Evolutionary conservation across 1,139 yeast species (phyloP).

Genomic region (Blastobotrys proliferans): DNA sequence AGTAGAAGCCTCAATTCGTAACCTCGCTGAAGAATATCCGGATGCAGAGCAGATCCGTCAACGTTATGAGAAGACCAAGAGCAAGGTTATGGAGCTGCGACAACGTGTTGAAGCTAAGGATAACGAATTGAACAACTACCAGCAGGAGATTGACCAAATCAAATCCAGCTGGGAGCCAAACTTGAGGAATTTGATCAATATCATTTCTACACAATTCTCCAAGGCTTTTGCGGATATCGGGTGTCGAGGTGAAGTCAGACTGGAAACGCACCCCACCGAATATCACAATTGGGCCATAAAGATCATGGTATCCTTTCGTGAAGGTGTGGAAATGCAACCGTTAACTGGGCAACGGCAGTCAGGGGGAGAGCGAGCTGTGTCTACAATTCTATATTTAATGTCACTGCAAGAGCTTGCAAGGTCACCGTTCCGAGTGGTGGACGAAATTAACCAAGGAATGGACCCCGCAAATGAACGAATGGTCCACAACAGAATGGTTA

Average conservation of each 20-base stretch:
- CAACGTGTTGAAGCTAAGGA: conserved; percentile 29
- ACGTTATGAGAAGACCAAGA: conserved; percentile 27
- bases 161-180: conserved; percentile 56
- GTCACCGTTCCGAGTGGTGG: conserved; percentile 93
- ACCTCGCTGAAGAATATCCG: neutral
- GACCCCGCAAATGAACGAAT: conserved; percentile 87
- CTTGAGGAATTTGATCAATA: conserved; percentile 45
- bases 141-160: conserved; percentile 40
- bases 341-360: conserved; percentile 87
- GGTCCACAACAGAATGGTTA: conserved; percentile 83
- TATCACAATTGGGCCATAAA: conserved; percentile 80
- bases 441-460: conserved; percentile 99
- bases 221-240: conserved; percentile 69
- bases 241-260: conserved; percentile 73
- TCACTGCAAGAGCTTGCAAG: conserved; percentile 86
- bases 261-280: conserved; percentile 47
- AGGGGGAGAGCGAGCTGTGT: conserved; percentile 96
- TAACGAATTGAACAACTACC: conserved; percentile 32
- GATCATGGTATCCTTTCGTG: conserved; percentile 81
- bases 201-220: conserved; percentile 61
- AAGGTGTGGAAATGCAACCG: conserved; percentile 61
- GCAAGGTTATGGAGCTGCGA: conserved; percentile 31
- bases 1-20: conserved; percentile 9
- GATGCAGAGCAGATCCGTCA: conserved; percentile 5
- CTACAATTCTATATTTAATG: conserved; percentile 86